A percentile compares a stretch with the other conserved stretches of the same genome.
These are phyloP conservation scores for Xylariales sp. DNA, from an alignment of 2,329 filamentous ascomycete species.

Conservation along the genomic window DNA sequence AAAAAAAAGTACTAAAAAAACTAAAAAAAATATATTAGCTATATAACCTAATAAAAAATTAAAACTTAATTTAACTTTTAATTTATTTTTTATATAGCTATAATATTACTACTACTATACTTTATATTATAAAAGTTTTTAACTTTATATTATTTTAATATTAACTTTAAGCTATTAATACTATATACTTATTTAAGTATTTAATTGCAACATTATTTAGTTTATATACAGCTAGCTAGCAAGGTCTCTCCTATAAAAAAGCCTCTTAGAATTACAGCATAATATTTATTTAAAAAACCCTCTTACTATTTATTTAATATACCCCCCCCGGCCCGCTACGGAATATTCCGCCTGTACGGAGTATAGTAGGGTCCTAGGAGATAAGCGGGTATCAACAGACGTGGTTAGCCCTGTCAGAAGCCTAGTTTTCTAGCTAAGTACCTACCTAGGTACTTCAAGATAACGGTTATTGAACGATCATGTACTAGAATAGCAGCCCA, in stretches of 20 bases:
- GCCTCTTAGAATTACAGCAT: background rate
- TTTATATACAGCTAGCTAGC: background rate
- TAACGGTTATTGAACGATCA: background rate
- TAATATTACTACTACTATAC: too few species aligned
- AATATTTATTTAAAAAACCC: background rate
- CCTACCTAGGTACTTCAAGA: background rate
- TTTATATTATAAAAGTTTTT: too few species aligned
- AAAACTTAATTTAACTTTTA: too few species aligned
- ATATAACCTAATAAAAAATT: accelerated
- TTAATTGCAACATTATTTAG: background rate
- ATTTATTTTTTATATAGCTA: too few species aligned
- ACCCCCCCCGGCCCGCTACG: background rate
- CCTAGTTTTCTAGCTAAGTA: background rate
- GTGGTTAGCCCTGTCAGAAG: background rate
- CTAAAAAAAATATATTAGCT: too few species aligned
- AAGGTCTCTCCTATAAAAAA: background rate
- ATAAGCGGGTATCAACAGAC: constrained; percentile 23
- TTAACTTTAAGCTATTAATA: background rate
- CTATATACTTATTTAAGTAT: background rate
- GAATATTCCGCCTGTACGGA: too few species aligned
- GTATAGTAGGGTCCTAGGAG: background rate
- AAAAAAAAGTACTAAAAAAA: too few species aligned
- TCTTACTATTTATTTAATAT: background rate
- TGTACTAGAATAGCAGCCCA: background rate
- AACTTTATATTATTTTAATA: too few species aligned